Conservation (phyloP, 306 rosid genomes). For the Prosopis cineraria region DNA sequence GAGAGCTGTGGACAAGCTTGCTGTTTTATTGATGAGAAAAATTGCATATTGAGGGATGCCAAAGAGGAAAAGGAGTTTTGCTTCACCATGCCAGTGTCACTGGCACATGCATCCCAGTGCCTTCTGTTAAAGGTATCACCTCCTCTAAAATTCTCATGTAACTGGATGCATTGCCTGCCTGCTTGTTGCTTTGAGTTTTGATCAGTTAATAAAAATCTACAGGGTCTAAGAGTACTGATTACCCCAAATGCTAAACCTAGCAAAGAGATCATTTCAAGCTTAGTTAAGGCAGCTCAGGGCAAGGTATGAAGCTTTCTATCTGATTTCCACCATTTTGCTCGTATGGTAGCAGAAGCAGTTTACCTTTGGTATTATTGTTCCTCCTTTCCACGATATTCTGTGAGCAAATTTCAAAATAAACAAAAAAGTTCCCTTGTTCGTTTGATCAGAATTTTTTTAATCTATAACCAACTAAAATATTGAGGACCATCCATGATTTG, state of each 20-base stretch:
- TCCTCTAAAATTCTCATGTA: not conserved
- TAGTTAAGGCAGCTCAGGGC: constrained; percentile 77
- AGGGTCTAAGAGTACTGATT: constrained; percentile 79
- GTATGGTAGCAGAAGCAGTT: constrained; percentile 13
- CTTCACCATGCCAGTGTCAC: constrained; percentile 76
- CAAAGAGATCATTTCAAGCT: constrained; percentile 63
- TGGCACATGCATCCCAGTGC: constrained; percentile 62
- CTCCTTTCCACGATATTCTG: constrained; percentile 25
- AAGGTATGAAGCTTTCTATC: constrained; percentile 53
- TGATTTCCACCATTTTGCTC: constrained; percentile 9
- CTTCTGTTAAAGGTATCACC: constrained; percentile 61
- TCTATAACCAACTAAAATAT: too few species aligned
- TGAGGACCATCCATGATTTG: too few species aligned
- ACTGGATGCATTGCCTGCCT: constrained; percentile 27
- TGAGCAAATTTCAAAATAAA: constrained; percentile 22
- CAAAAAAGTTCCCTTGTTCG: too few species aligned
- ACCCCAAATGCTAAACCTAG: constrained; percentile 84
- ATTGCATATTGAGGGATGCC: constrained; percentile 66
- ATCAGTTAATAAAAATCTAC: constrained; percentile 38
- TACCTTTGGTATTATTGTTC: constrained; percentile 16
- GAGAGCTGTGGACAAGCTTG: constrained; percentile 93
- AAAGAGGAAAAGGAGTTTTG: constrained; percentile 90
- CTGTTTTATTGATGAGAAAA: constrained; percentile 86
- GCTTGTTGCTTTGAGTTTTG: constrained; percentile 13
- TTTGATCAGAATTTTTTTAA: too few species aligned